Evolutionary conservation across 805 yeast genomes (phyloP).

Genomic region (Wickerhamomyces chaumierensis): DNA sequence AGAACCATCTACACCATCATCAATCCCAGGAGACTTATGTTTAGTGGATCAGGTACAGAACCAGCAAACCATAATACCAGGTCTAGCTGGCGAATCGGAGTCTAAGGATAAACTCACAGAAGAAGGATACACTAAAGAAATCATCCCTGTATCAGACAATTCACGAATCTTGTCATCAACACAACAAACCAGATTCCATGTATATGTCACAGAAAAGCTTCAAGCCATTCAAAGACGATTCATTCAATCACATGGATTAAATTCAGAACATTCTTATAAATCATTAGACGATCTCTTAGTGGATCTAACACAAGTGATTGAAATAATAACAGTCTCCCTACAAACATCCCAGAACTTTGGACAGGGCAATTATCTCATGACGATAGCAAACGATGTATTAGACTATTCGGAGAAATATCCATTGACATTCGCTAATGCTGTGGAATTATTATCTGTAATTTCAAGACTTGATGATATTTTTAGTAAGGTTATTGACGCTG

Average conservation of each 20-base stretch:
- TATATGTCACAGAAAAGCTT: conserved; percentile 43
- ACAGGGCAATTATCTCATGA: conserved; percentile 50
- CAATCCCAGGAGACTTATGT: not conserved
- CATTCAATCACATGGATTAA: conserved; percentile 30
- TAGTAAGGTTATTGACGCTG: conserved; percentile 21
- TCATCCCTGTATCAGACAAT: not conserved
- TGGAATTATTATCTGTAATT: conserved; percentile 24
- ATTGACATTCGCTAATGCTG: conserved; percentile 8
- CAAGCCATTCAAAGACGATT: conserved; percentile 45
- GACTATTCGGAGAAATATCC: conserved; percentile 43
- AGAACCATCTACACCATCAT: not conserved
- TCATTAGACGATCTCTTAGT: conserved; percentile 24
- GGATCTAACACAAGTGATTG: conserved; percentile 38
- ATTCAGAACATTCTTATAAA: conserved; percentile 19
- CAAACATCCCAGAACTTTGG: conserved; percentile 31
- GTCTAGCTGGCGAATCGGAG: not conserved
- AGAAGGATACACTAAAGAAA: not conserved
- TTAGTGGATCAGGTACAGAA: not conserved
- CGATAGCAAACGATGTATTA: conserved; percentile 54
- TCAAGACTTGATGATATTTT: conserved; percentile 31
- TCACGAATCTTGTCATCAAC: conserved; percentile 1
- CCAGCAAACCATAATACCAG: not conserved
- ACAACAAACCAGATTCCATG: conserved; percentile 49
- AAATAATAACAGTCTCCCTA: conserved; percentile 50
- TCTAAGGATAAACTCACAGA: not conserved